These are phyloP conservation scores for Hydnum rufescens DNA, from an alignment of 768 basidiomycete species.

Conservation along the genomic window DNA sequence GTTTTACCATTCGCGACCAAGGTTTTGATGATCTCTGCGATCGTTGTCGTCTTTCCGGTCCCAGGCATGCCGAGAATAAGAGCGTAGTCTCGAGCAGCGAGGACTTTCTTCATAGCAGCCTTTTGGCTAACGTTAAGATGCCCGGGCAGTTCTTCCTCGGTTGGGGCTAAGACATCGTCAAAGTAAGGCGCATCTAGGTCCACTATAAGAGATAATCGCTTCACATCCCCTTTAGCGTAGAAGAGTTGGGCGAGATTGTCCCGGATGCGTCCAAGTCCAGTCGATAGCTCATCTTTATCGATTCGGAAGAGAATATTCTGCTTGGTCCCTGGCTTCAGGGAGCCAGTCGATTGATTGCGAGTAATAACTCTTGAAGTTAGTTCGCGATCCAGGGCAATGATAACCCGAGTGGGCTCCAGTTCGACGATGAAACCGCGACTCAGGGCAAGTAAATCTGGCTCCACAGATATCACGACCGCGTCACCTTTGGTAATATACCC, in stretches of 20 bases:
- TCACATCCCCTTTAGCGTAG: constrained; percentile 52
- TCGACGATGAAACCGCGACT: constrained; percentile 67
- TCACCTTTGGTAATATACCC: constrained; percentile 68
- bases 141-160: not conserved
- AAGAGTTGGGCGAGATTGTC: constrained; percentile 83
- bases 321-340: constrained; percentile 10
- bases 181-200: constrained; percentile 59
- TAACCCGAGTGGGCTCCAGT: constrained; percentile 40
- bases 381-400: constrained; percentile 68
- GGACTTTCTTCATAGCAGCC: constrained; percentile 48
- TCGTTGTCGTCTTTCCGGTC: constrained; percentile 92
- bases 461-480: constrained; percentile 69
- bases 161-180: constrained; percentile 16
- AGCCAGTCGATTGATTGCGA: constrained; percentile 7
- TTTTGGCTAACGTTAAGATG: constrained; percentile 43
- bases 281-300: constrained; percentile 81
- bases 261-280: constrained; percentile 73
- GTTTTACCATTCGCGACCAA: constrained; percentile 68
- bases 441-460: constrained; percentile 68
- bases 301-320: constrained; percentile 47
- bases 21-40: constrained; percentile 67
- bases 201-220: constrained; percentile 56
- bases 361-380: constrained; percentile 32
- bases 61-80: constrained; percentile 95
- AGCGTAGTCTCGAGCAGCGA: constrained; percentile 75